Evolutionary conservation across 2,329 filamentous ascomycete genomes (phyloP).

Genomic region (Nemania sp.): DNA sequence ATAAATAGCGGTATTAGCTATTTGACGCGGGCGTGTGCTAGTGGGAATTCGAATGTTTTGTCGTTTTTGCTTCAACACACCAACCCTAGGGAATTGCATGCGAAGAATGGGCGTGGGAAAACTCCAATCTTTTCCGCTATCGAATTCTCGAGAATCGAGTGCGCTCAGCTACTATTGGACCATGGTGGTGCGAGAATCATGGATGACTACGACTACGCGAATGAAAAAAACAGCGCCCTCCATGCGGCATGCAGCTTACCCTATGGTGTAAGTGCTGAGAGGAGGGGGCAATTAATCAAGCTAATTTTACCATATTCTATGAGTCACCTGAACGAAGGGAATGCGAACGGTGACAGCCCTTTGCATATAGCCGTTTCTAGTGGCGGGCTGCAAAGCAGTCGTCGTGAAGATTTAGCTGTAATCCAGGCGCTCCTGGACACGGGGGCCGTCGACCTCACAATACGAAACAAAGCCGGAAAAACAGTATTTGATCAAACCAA

Average conservation of each 20-base stretch:
- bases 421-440: constrained; percentile 1
- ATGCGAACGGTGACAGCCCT: constrained; percentile 2
- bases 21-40: not conserved
- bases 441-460: not conserved
- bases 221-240: not conserved
- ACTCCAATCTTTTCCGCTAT: not conserved
- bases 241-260: not conserved
- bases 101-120: not conserved
- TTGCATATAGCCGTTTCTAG: not conserved
- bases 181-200: not conserved
- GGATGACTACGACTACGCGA: not conserved
- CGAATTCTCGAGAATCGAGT: not conserved
- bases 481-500: constrained; percentile 1
- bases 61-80: constrained; percentile 14
- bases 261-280: too few species aligned
- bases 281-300: not conserved
- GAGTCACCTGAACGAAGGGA: not conserved
- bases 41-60: constrained; percentile 3
- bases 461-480: not conserved
- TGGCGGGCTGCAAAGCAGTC: not conserved
- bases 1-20: not conserved
- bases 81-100: not conserved
- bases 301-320: not conserved
- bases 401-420: not conserved
- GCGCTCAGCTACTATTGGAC: not conserved